Conservation (phyloP, 768 basidiomycete genomes). For the Dioszegia hungarica region DNA sequence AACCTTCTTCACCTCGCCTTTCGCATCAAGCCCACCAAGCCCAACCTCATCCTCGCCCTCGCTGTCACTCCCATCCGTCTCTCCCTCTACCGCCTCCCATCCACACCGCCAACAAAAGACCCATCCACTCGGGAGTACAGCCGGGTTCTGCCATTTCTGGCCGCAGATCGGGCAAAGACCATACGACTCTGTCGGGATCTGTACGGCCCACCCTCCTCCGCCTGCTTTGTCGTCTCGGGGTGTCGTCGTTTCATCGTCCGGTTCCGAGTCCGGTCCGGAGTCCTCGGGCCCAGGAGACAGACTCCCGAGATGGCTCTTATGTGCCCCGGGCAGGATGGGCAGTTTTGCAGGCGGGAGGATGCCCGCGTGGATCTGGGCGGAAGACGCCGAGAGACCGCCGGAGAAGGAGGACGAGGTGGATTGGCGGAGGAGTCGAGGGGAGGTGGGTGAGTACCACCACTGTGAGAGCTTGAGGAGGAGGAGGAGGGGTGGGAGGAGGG, state of each 20-base stretch:
- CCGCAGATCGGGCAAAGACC: conserved; percentile 83
- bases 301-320: too few relatives aligned
- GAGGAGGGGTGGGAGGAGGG: conserved; percentile 70
- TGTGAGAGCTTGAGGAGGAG: conserved; percentile 95
- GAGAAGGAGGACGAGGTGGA: conserved; percentile 46
- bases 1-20: not conserved
- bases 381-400: conserved; percentile 53
- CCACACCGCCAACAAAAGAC: conserved; percentile 92
- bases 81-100: conserved; percentile 69
- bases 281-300: too few relatives aligned
- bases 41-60: conserved; percentile 48
- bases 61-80: conserved; percentile 20
- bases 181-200: conserved; percentile 62
- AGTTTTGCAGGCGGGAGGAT: conserved; percentile 74
- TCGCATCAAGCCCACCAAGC: not conserved
- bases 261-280: not conserved
- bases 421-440: conserved; percentile 64
- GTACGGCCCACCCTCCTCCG: conserved; percentile 51
- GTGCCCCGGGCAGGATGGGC: conserved; percentile 59
- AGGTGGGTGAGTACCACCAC: conserved; percentile 98
- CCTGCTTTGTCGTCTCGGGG: conserved; percentile 45
- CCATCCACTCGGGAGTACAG: conserved; percentile 85
- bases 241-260: not conserved
- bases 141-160: conserved; percentile 71
- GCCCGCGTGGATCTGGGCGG: conserved; percentile 48